Percentiles rank a stretch among this genome's conserved stretches.
phyloP scores from a whole-genome alignment of 169 alveolate genomes.

The Plasmodium inui region DNA sequence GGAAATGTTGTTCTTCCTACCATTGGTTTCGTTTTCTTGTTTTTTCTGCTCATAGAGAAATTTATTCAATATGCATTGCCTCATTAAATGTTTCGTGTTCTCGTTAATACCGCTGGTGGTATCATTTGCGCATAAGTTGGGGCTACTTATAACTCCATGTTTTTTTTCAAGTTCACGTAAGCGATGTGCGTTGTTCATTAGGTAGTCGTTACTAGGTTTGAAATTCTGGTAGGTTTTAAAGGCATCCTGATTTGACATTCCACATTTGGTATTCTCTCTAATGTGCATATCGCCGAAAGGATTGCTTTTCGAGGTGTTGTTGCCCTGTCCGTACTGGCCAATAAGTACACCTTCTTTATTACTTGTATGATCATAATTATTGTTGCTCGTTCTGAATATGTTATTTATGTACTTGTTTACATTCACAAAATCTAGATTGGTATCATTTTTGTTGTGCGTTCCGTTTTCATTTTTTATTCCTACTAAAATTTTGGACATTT shows the following conservation, averaged over 20 bases:
- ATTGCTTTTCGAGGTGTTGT: not conserved
- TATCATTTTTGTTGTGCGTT: constrained; percentile 9
- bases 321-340: not conserved
- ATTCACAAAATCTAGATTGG: constrained; percentile 19
- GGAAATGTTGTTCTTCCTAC: not conserved
- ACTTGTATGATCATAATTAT: not conserved
- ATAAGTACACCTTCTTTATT: not conserved
- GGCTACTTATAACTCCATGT: not conserved
- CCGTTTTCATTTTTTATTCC: constrained; percentile 30
- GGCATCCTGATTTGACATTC: not conserved
- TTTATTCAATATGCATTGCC: not conserved
- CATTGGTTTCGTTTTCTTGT: not conserved
- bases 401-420: constrained; percentile 39
- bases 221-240: not conserved
- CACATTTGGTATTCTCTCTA: not conserved
- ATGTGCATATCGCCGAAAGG: not conserved
- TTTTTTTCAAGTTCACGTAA: constrained; percentile 21
- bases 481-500: constrained; percentile 16
- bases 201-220: not conserved
- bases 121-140: not conserved
- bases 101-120: not conserved
- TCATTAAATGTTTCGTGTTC: constrained; percentile 6
- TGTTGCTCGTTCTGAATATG: constrained; percentile 29
- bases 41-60: constrained; percentile 24
- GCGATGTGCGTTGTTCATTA: not conserved